phyloP scores from a whole-genome alignment of 1,284 basidiomycete genomes.

The Puccinia sorghi region DNA sequence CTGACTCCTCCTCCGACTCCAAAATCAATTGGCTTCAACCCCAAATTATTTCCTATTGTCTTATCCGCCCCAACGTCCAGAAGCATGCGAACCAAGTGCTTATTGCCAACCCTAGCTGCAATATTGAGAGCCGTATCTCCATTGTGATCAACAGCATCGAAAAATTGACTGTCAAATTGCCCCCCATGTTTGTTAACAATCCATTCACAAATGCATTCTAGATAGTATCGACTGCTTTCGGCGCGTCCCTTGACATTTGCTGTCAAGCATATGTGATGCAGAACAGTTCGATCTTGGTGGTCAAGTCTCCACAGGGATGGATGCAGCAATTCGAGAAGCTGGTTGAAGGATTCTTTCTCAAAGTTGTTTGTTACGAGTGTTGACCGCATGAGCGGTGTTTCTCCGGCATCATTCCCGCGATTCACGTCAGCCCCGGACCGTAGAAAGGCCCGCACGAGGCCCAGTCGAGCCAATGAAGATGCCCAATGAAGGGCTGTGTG shows the following conservation, averaged over 20 bases:
- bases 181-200: conserved; percentile 63
- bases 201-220: conserved; percentile 84
- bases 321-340: conserved; percentile 68
- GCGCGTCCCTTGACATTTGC: conserved; percentile 88
- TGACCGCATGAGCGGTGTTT: conserved; percentile 90
- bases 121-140: conserved; percentile 96
- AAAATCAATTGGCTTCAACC: conserved; percentile 87
- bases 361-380: conserved; percentile 85
- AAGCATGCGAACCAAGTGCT: conserved; percentile 79
- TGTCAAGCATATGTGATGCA: conserved; percentile 91
- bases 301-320: conserved; percentile 84
- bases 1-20: conserved; percentile 82
- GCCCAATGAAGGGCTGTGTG: conserved; percentile 95
- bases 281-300: conserved; percentile 78
- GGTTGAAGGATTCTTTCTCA: conserved; percentile 71
- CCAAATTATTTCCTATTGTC: conserved; percentile 87
- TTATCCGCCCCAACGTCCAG: conserved; percentile 92
- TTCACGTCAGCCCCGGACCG: conserved; percentile 77
- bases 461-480: conserved; percentile 75
- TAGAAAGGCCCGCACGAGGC: conserved; percentile 65
- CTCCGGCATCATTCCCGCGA: conserved; percentile 87
- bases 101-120: conserved; percentile 88
- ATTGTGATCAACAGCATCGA: conserved; percentile 91
- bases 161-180: conserved; percentile 70
- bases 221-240: conserved; percentile 81